Base-by-base conservation (phyloP, 345 rosid species). In the Populus alba region DNA sequence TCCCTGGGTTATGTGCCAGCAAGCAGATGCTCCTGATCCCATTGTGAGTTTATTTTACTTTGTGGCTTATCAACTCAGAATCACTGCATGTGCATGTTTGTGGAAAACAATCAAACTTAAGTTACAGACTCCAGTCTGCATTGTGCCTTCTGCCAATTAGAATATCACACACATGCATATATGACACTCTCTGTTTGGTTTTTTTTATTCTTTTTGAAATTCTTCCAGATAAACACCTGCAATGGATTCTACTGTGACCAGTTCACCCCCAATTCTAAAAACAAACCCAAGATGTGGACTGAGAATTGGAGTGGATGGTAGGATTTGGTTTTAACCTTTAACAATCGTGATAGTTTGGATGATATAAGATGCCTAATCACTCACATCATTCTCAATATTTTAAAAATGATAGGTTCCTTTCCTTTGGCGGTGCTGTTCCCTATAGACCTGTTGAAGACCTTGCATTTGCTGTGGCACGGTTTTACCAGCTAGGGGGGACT, bases 1-100 rank as follows among this genome's bases (percentile, higher is more conserved):
- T 47, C 99, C 99, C 27, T 95, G 99, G 99, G 96, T 93, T 78
- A 93, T 93, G 99, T 95, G 99, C 83, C 97, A 95, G 79, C 99
- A 93, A 89, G 74, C 69, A 43, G 92, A 95, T 83, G 99, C 98
- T 75, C 98, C 99, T 82, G 99, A 93, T 83, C 94, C 98, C 18
- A 84, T 95, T 70, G 99, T 95, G 78, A 88, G 92, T 82, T 73
- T 41, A 41, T 41, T 75, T 66, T 23, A 33, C n/a, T 33, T 10
- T 47, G 51, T 49, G 8, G 43, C 72, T 73, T 18, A 17, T 23
- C 18, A 20, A 23, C 43, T 63, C 37, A 61, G 22, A 70, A 57
- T 61, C 59, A 15, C 38, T 68, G 27, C 51, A 8, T 39, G 43
- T 39, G 43, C 43, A 39, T 39, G 43, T 39, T 39, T 39, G 43